A percentile compares a stretch with the other conserved stretches of the same genome.
These are phyloP conservation scores for Dactylellina sp. DNA, from an alignment of 2,329 filamentous ascomycete genomes.

Conservation along the genomic window DNA sequence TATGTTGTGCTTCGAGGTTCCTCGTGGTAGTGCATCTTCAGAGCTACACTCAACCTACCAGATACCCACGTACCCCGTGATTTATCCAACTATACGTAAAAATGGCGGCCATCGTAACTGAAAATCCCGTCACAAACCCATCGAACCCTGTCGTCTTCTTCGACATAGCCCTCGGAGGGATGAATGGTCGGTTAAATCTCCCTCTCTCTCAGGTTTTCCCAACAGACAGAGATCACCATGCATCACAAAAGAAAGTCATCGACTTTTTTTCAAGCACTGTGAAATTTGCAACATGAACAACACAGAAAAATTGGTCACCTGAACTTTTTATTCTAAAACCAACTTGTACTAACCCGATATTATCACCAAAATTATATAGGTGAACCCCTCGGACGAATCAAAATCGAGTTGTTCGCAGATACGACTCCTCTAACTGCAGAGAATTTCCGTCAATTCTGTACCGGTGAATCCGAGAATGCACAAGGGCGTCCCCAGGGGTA, in stretches of 20 bases:
- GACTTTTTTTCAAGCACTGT: neutral
- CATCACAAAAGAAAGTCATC: slow-evolving; percentile 4
- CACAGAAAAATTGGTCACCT: slow-evolving; percentile 20
- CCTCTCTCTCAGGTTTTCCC: neutral
- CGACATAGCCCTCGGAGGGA: slow-evolving; percentile 82
- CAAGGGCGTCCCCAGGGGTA: slow-evolving; percentile 87
- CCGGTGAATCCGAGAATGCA: slow-evolving; percentile 85
- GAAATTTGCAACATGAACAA: slow-evolving; percentile 53
- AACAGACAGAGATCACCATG: neutral
- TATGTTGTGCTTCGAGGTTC: too few species aligned
- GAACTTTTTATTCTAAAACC: too few species aligned
- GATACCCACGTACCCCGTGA: neutral
- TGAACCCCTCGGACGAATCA: slow-evolving; percentile 85
- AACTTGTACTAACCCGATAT: neutral
- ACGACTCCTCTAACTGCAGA: slow-evolving; percentile 88
- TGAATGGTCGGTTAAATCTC: slow-evolving; percentile 61
- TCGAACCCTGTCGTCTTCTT: slow-evolving; percentile 72
- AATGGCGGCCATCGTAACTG: slow-evolving; percentile 48
- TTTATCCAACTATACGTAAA: neutral
- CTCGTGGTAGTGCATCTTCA: too few species aligned
- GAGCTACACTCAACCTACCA: neutral
- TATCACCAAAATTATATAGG: slow-evolving; percentile 67
- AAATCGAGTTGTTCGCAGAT: slow-evolving; percentile 89
- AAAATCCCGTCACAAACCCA: slow-evolving; percentile 43
- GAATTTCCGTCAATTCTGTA: slow-evolving; percentile 97